These are phyloP conservation scores for Massarina eburnea DNA, from an alignment of 2,329 filamentous ascomycete species.

Conservation along the genomic window DNA sequence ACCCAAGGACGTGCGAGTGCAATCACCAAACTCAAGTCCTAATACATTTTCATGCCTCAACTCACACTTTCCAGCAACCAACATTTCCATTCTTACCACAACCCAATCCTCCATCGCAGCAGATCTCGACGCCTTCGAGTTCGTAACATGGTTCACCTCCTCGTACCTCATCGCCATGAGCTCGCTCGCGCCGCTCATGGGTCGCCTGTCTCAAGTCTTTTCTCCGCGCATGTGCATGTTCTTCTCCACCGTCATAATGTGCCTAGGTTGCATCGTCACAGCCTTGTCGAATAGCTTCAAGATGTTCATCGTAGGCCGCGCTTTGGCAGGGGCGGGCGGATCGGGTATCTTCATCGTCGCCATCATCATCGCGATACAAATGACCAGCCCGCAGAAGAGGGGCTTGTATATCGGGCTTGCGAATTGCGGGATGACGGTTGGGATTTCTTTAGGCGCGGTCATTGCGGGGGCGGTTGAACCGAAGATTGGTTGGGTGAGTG, in stretches of 20 bases:
- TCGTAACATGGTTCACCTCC: conserved; percentile 79
- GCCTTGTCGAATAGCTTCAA: conserved; percentile 61
- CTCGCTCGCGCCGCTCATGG: conserved; percentile 68
- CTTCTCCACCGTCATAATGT: conserved; percentile 60
- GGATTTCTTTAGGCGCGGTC: conserved; percentile 71
- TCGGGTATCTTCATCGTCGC: conserved; percentile 73
- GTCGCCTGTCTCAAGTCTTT: conserved; percentile 74
- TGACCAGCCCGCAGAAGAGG: conserved; percentile 66
- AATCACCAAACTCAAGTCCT: no score
- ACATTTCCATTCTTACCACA: conserved; percentile 80
- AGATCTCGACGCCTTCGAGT: conserved; percentile 72
- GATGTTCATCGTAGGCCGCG: conserved; percentile 69
- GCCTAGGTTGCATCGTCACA: conserved; percentile 65
- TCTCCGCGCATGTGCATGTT: conserved; percentile 67
- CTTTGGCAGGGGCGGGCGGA: conserved; percentile 67
- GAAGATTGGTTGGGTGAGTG: conserved; percentile 68
- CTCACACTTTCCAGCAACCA: conserved; percentile 51
- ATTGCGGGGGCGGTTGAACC: conserved; percentile 67
- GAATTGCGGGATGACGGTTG: conserved; percentile 72
- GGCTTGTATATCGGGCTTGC: conserved; percentile 74
- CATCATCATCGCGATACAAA: conserved; percentile 75
- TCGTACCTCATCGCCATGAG: conserved; percentile 62
- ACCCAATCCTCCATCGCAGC: conserved; percentile 75
- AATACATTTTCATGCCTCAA: conserved; percentile 15
- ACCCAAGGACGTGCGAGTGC: no score